Conservation (phyloP, 83 land plant genomes). For the Diphasiastrum complanatum region DNA sequence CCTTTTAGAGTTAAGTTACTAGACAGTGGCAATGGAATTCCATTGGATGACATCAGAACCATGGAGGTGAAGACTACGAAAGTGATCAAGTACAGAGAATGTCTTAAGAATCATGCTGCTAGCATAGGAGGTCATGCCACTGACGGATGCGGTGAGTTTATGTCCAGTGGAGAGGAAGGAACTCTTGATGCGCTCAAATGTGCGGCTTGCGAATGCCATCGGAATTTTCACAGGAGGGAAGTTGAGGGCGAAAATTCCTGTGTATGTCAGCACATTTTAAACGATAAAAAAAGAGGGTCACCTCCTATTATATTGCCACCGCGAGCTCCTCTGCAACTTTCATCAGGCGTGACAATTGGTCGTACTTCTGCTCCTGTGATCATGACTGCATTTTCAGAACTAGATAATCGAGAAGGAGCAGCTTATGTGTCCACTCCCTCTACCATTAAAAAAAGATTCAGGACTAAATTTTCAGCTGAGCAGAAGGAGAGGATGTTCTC, state of each 20-base stretch:
- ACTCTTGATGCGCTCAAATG: conserved; percentile 13
- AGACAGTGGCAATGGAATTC: too few species aligned
- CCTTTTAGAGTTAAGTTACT: too few species aligned
- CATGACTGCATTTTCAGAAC: not conserved
- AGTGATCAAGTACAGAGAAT: conserved; percentile 35
- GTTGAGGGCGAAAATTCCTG: not conserved
- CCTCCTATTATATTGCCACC: too few species aligned
- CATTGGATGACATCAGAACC: too few species aligned
- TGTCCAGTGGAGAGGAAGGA: conserved; percentile 1
- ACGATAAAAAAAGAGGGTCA: too few species aligned
- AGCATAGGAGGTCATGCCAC: conserved; percentile 19
- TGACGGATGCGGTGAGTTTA: conserved; percentile 40
- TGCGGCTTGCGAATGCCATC: conserved; percentile 45
- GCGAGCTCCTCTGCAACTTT: not conserved
- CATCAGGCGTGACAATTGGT: not conserved
- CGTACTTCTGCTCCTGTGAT: not conserved
- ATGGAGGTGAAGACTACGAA: too few species aligned
- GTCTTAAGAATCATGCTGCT: conserved; percentile 37
- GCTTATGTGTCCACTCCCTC: not conserved
- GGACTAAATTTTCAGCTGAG: conserved; percentile 39
- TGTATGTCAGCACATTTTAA: not conserved
- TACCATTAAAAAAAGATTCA: conserved; percentile 20
- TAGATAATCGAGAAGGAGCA: not conserved
- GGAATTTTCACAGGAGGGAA: conserved; percentile 34
- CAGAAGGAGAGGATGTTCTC: conserved; percentile 38